Conservation (phyloP, 768 basidiomycete species). For the Trametes cubensis region DNA sequence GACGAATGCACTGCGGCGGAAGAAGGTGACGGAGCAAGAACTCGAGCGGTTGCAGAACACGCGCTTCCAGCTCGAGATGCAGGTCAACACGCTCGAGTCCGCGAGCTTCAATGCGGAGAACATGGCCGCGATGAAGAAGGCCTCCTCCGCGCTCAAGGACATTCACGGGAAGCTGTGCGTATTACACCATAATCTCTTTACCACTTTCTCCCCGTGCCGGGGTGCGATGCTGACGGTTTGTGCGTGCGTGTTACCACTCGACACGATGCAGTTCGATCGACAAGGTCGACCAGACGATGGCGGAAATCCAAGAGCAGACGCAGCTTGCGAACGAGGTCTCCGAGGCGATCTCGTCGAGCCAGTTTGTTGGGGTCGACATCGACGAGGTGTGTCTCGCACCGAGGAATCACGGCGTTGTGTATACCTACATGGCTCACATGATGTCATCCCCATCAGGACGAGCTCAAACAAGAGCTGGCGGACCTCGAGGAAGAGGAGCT, state of each 20-base stretch:
- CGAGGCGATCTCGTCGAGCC: slow-evolving; percentile 79
- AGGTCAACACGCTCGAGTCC: slow-evolving; percentile 95
- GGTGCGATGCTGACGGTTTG: slow-evolving; percentile 2
- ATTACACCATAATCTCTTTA: not conserved
- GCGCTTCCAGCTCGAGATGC: slow-evolving; percentile 90
- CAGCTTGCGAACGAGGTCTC: slow-evolving; percentile 92
- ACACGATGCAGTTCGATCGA: slow-evolving; percentile 63
- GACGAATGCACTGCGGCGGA: slow-evolving; percentile 86
- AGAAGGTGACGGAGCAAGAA: slow-evolving; percentile 88
- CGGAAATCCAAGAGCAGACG: slow-evolving; percentile 84
- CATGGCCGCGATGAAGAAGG: slow-evolving; percentile 97
- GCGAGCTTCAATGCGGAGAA: slow-evolving; percentile 98
- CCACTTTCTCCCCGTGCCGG: too few species aligned
- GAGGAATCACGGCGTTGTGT: not conserved
- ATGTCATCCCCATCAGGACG: slow-evolving; percentile 54
- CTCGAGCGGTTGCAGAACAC: slow-evolving; percentile 84
- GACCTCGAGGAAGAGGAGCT: slow-evolving; percentile 89
- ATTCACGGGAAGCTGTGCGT: slow-evolving; percentile 92
- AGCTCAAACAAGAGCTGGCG: slow-evolving; percentile 76
- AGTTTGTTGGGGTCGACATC: slow-evolving; percentile 52
- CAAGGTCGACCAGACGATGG: slow-evolving; percentile 91
- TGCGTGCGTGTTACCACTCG: not conserved
- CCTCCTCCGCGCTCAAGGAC: slow-evolving; percentile 81
- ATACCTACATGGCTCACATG: slow-evolving; percentile 6
- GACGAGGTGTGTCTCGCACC: slow-evolving; percentile 65